Evolutionary conservation across 2,329 filamentous ascomycete genomes (phyloP).

Genomic region (Calonectria hawksworthii): DNA sequence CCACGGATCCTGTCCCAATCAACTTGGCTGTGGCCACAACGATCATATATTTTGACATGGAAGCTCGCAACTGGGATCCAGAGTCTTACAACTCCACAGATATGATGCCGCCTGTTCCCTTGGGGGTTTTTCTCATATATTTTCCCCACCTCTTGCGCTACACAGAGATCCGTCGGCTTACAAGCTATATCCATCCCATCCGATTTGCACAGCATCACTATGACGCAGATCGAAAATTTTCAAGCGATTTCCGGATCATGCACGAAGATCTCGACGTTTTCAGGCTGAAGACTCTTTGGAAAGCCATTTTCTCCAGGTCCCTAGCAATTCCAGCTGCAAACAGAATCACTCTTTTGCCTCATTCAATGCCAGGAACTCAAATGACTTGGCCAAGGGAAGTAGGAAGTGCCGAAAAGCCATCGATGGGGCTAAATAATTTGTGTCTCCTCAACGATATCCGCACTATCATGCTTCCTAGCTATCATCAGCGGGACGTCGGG

Average conservation of each 20-base stretch:
- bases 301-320: neutral
- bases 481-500: neutral
- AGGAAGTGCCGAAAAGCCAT: neutral
- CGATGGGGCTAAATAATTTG: neutral
- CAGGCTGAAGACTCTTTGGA: neutral
- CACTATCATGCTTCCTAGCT: neutral
- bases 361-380: neutral
- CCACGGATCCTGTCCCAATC: neutral
- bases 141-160: neutral
- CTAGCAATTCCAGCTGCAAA: neutral
- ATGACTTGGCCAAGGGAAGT: neutral
- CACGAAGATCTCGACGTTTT: neutral
- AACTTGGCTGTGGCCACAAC: slow-evolving; percentile 8
- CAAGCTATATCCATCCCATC: neutral
- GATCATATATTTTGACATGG: slow-evolving; percentile 15
- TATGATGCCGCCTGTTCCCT: neutral
- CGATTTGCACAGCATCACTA: neutral
- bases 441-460: slow-evolving; percentile 1
- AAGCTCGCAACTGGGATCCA: neutral
- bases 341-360: neutral
- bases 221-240: neutral
- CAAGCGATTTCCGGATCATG: neutral
- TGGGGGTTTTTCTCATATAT: neutral
- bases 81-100: neutral
- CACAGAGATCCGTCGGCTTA: neutral